These are phyloP conservation scores for Fraxinus dipetala DNA, from an alignment of 305 asterid species.

Conservation along the genomic window DNA sequence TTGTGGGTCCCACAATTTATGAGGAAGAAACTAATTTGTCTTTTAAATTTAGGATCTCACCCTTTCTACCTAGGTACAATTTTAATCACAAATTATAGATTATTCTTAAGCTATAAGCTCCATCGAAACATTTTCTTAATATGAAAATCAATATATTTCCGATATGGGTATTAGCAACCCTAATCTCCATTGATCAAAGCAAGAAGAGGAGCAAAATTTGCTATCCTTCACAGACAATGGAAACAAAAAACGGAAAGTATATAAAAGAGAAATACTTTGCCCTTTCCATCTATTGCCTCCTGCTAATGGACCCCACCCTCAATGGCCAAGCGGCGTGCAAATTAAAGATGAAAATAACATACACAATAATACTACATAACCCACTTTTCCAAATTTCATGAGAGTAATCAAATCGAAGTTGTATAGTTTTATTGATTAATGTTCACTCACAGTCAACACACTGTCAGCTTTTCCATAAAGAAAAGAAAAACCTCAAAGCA, in stretches of 20 bases:
- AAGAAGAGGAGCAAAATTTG: background rate
- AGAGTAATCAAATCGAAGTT: constrained; percentile 14
- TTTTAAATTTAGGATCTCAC: background rate
- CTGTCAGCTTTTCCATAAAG: constrained; percentile 64
- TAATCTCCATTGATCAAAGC: background rate
- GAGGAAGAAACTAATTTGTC: background rate
- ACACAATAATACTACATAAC: background rate
- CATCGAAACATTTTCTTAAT: background rate
- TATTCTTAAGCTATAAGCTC: background rate
- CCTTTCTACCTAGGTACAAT: background rate
- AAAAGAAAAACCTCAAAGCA: constrained; percentile 24
- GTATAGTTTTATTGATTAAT: constrained; percentile 9
- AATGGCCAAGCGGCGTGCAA: background rate
- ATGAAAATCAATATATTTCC: background rate
- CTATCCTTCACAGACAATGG: background rate
- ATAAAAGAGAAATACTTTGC: background rate
- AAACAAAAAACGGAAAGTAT: background rate
- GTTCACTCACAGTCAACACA: constrained; percentile 36
- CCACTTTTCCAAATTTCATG: background rate
- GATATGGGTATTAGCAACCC: background rate
- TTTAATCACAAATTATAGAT: background rate
- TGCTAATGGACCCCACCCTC: background rate
- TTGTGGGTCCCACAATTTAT: background rate
- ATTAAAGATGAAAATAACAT: background rate
- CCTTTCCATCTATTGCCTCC: background rate